phyloP scores from a whole-genome alignment of 1,139 yeast genomes.

The Suhomyces guaymorum region DNA sequence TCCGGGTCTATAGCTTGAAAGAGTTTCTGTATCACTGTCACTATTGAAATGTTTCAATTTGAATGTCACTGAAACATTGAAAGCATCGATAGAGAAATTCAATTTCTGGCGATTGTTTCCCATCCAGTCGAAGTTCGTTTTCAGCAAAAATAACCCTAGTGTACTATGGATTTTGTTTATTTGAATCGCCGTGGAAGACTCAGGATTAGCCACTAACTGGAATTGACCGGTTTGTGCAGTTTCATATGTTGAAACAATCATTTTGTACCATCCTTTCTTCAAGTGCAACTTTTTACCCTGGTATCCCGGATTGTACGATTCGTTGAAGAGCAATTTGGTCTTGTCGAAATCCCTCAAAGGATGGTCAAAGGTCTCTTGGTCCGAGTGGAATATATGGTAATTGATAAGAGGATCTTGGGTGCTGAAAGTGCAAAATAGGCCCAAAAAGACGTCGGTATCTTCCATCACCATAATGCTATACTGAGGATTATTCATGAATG shows the following conservation, averaged over 20 bases:
- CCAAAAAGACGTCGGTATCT: conserved; percentile 22
- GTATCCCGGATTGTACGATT: conserved; percentile 25
- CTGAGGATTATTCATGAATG: conserved; percentile 66
- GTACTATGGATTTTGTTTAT: conserved; percentile 25
- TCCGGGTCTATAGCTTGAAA: conserved; percentile 38
- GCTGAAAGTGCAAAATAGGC: conserved; percentile 24
- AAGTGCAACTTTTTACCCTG: conserved; percentile 27
- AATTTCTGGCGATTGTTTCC: conserved; percentile 40
- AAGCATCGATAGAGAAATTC: conserved; percentile 22
- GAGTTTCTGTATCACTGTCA: conserved; percentile 21
- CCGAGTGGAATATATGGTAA: conserved; percentile 46
- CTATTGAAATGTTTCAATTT: conserved; percentile 27
- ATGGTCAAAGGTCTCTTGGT: conserved; percentile 15
- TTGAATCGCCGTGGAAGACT: conserved; percentile 10
- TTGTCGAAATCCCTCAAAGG: conserved; percentile 31
- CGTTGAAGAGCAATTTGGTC: conserved; percentile 29
- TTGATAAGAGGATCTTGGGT: conserved; percentile 30
- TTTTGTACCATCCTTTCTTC: conserved; percentile 38
- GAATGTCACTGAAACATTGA: conserved; percentile 26
- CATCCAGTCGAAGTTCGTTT: conserved; percentile 36
- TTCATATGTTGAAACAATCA: conserved; percentile 36
- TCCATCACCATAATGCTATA: conserved; percentile 34
- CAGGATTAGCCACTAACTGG: conserved; percentile 17
- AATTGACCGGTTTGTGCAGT: conserved; percentile 11
- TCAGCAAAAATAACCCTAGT: conserved; percentile 39